Percentiles rank a stretch among this genome's conserved stretches.
phyloP scores from a whole-genome alignment of 2,329 filamentous ascomycete genomes.

The Cladophialophora yegresii region DNA sequence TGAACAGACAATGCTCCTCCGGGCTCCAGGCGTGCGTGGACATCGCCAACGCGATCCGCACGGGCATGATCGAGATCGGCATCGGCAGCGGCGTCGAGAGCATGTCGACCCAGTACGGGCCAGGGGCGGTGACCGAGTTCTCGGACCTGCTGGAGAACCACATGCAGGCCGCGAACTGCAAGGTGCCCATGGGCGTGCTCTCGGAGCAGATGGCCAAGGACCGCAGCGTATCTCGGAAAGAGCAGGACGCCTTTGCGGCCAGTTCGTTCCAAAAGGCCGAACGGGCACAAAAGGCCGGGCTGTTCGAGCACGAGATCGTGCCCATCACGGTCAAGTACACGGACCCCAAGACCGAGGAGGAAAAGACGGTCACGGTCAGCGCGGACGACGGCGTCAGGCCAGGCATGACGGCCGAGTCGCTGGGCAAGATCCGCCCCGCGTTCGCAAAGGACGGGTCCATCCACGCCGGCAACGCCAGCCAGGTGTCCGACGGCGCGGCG shows the following conservation, averaged over 20 bases:
- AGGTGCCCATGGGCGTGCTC: slow-evolving; percentile 92
- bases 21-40: slow-evolving; percentile 92
- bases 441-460: slow-evolving; percentile 91
- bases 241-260: slow-evolving; percentile 94
- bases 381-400: slow-evolving; percentile 85
- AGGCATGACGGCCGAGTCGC: slow-evolving; percentile 81
- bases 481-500: slow-evolving; percentile 93
- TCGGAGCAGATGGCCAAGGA: slow-evolving; percentile 95
- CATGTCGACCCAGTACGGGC: slow-evolving; percentile 92
- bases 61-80: slow-evolving; percentile 93
- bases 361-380: slow-evolving; percentile 76
- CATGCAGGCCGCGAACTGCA: slow-evolving; percentile 87
- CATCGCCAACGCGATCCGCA: slow-evolving; percentile 86
- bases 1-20: slow-evolving; percentile 94
- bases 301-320: slow-evolving; percentile 88
- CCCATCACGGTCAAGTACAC: slow-evolving; percentile 84
- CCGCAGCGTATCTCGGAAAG: slow-evolving; percentile 67
- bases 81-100: slow-evolving; percentile 94
- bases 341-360: slow-evolving; percentile 87
- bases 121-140: slow-evolving; percentile 86
- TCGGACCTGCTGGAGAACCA: slow-evolving; percentile 81
- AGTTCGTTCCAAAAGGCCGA: slow-evolving; percentile 85
- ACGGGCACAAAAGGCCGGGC: slow-evolving; percentile 80
- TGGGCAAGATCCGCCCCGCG: slow-evolving; percentile 86
- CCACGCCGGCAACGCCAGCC: slow-evolving; percentile 93